A percentile compares a stretch with the other conserved stretches of the same genome.
Evolutionary conservation across 176 grass and related monocot genomes (phyloP).

Genomic region (Oryza meridionalis): DNA sequence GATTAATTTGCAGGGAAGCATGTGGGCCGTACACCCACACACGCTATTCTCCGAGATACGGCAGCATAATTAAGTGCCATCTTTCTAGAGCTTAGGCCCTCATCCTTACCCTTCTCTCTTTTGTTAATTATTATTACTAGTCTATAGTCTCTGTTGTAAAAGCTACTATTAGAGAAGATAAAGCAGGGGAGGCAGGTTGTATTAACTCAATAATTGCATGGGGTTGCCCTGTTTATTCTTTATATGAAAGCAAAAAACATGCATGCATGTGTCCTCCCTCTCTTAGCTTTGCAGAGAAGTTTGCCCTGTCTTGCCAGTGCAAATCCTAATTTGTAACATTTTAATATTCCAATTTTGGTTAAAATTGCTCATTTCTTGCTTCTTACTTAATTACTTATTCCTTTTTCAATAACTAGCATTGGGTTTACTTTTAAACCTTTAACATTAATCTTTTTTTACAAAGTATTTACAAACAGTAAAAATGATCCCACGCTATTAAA

Average conservation of each 20-base stretch:
- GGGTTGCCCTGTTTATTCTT: conserved; percentile 50
- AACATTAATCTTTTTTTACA: too few relatives aligned
- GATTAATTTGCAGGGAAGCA: background rate
- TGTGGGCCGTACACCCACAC: conserved; percentile 33
- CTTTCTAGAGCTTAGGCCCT: conserved; percentile 43
- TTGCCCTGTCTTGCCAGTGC: too few relatives aligned
- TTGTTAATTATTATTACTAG: conserved; percentile 15
- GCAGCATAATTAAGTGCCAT: conserved; percentile 26
- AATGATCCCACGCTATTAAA: too few relatives aligned
- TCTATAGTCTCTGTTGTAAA: conserved; percentile 8
- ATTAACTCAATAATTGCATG: conserved; percentile 53
- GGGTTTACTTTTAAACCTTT: too few relatives aligned
- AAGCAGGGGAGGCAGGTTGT: conserved; percentile 31
- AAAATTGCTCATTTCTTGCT: background rate
- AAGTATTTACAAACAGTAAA: too few relatives aligned
- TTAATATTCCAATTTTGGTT: background rate
- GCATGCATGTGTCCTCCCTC: conserved; percentile 31
- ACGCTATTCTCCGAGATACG: background rate
- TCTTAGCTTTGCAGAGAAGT: background rate
- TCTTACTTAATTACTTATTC: background rate
- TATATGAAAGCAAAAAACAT: conserved; percentile 30
- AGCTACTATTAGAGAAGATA: background rate
- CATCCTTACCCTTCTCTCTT: background rate
- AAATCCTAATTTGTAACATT: background rate
- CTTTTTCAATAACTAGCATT: too few relatives aligned